These are phyloP conservation scores for Chlorociboria aeruginascens DNA, from an alignment of 495 filamentous ascomycete species.

Conservation along the genomic window DNA sequence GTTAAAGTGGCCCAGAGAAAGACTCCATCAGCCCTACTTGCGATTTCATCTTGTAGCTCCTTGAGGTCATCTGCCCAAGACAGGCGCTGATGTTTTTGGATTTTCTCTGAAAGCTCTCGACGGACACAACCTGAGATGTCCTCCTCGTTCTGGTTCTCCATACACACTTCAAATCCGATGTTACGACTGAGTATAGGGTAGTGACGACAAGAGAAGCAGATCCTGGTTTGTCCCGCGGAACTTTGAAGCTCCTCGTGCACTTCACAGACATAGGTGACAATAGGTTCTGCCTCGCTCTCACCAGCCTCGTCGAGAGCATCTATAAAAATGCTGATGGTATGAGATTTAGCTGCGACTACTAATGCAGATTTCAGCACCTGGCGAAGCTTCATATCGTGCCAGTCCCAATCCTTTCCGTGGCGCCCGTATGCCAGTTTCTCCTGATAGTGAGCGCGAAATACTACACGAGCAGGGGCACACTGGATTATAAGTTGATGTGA, in stretches of 20 bases:
- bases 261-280: conserved; percentile 16
- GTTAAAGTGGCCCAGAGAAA: conserved; percentile 25
- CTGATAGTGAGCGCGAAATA: conserved; percentile 4
- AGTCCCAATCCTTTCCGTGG: conserved; percentile 16
- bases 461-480: no score
- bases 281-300: conserved; percentile 13
- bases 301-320: conserved; percentile 27
- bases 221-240: neutral
- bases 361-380: neutral
- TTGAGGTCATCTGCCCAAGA: no score
- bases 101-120: neutral
- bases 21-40: conserved; percentile 16
- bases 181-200: conserved; percentile 20
- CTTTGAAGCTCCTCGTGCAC: conserved; percentile 4
- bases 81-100: no score
- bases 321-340: conserved; percentile 11
- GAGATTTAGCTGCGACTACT: neutral
- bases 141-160: conserved; percentile 19
- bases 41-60: conserved; percentile 11
- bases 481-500: conserved; percentile 23
- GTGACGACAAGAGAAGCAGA: conserved; percentile 30
- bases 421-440: conserved; percentile 9
- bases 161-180: conserved; percentile 14
- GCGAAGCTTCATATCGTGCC: conserved; percentile 12
- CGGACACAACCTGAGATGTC: conserved; percentile 22